These are phyloP conservation scores for Phlyctochytrium planicorne DNA, from an alignment of 192 early-diverging fungal species.

Conservation along the genomic window DNA sequence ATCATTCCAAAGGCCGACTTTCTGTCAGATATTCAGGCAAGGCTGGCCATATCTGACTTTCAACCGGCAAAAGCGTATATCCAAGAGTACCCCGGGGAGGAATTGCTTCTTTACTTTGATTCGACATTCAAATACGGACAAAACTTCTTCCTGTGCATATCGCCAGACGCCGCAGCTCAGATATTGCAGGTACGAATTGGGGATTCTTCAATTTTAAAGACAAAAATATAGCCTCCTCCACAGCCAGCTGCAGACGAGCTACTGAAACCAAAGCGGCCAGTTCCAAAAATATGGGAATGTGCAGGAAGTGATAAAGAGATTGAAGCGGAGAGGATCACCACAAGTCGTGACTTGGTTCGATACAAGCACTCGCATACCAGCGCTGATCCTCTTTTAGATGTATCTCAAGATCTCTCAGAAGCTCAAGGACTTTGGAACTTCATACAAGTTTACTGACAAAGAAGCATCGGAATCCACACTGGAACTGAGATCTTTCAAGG, in stretches of 20 bases:
- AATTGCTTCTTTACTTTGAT: conserved; percentile 56
- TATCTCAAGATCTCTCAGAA: conserved; percentile 46
- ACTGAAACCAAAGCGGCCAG: conserved; percentile 28
- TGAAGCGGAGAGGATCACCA: conserved; percentile 47
- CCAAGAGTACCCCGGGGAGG: conserved; percentile 56
- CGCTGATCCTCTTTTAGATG: conserved; percentile 24
- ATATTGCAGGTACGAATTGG: conserved; percentile 38
- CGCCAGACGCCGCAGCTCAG: conserved; percentile 38
- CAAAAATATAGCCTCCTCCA: conserved; percentile 1
- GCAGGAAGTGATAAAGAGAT: conserved; percentile 67
- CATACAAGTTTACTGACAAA: conserved; percentile 53
- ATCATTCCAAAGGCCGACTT: conserved; percentile 61
- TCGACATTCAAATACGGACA: conserved; percentile 56
- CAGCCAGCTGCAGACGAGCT: conserved; percentile 14
- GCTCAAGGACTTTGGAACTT: conserved; percentile 41
- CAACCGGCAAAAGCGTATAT: conserved; percentile 49
- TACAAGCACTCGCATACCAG: neutral
- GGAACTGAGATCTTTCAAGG: conserved; percentile 53
- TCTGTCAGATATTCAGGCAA: conserved; percentile 49
- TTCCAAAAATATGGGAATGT: conserved; percentile 45
- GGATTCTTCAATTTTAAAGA: neutral
- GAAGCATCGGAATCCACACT: conserved; percentile 49
- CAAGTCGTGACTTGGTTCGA: conserved; percentile 43
- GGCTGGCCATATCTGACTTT: conserved; percentile 58
- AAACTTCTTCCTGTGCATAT: conserved; percentile 55